Base-by-base conservation (phyloP, 805 yeast genomes). In the Wickerhamomyces ciferrii region DNA sequence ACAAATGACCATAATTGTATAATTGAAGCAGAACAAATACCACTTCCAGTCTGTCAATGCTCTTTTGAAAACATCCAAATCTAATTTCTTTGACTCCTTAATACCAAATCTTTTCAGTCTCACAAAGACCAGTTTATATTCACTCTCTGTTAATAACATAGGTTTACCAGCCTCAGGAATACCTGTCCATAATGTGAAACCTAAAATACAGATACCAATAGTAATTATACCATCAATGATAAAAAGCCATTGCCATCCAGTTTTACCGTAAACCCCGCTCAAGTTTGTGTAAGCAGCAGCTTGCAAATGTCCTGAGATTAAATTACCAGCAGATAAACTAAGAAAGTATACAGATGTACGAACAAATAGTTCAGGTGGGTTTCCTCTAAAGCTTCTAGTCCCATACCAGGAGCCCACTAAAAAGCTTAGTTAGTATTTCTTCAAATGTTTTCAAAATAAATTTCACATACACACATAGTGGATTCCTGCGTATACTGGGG, bases 231-330 rank as follows among this genome's bases (percentile, higher is more conserved):
- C 83, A 59, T 82, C 84, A 46, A 84, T 71, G 42, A 84, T 78
- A 56, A 80, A 84, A 58, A 80, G 78, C 88, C 88, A 84, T 66
- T 82, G 71, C 88, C 88, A 84, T 14, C 86, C 80, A 13, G 71
- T 70, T 15, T 77, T 64, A 1, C 87, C 87, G 41, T 60, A 56
- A 14, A 61, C 66, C 21, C 83, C 86, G 44, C 70, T 62, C 53
- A 84, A 58, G 29, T 63, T 53, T 24, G 69, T 54, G 45, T 67
- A 73, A 27, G 81, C 71, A 6, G 84, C 76, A 15, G 84, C 75
- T 53, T 82, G 83, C 37, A 84, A 65, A 48, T 79, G 74, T 39
- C 87, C 84, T 2, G 84, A 72, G 14, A 85, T 79, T 48, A 82
- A 66, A 19, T 74, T 65, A 23, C 87, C 44, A 15, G 41, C 13